These are phyloP conservation scores for Schizophyllum commune DNA, from an alignment of 1,284 basidiomycete genomes.

Conservation along the genomic window DNA sequence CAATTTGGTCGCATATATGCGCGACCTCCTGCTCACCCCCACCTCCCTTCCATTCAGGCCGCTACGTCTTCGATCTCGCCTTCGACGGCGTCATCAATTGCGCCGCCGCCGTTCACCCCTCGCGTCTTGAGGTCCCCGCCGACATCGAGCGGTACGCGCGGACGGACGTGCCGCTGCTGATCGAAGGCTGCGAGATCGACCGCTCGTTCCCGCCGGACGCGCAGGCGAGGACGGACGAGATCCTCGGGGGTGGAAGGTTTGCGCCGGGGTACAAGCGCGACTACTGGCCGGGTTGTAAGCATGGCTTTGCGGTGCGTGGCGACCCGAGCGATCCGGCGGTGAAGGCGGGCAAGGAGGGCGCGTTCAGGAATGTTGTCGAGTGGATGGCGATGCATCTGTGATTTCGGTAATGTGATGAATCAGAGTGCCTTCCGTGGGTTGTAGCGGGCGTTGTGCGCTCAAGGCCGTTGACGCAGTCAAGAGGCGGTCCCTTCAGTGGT, in stretches of 20 bases:
- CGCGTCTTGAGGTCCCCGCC: conserved; percentile 49
- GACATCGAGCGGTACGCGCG: conserved; percentile 38
- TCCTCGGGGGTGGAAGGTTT: conserved; percentile 49
- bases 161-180: conserved; percentile 41
- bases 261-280: conserved; percentile 48
- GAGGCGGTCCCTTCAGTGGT: no score
- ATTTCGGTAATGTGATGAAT: conserved; percentile 23
- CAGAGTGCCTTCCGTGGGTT: no score
- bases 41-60: conserved; percentile 10
- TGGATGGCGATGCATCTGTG: conserved; percentile 35
- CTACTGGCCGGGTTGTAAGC: conserved; percentile 47
- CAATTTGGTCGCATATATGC: not conserved
- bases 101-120: conserved; percentile 57
- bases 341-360: conserved; percentile 57
- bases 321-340: conserved; percentile 19
- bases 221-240: conserved; percentile 41
- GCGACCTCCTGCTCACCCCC: not conserved
- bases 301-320: conserved; percentile 32
- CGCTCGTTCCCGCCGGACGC: conserved; percentile 39
- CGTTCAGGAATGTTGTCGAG: conserved; percentile 46
- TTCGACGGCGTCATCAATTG: conserved; percentile 50
- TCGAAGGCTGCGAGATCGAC: conserved; percentile 56
- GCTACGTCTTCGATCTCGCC: conserved; percentile 61
- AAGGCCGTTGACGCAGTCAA: no score
- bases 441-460: no score